Evolutionary conservation across 1,284 basidiomycete genomes (phyloP), one percentile per base, ranked within the genome.

Genomic region (Exsudoporus floridanus): DNA sequence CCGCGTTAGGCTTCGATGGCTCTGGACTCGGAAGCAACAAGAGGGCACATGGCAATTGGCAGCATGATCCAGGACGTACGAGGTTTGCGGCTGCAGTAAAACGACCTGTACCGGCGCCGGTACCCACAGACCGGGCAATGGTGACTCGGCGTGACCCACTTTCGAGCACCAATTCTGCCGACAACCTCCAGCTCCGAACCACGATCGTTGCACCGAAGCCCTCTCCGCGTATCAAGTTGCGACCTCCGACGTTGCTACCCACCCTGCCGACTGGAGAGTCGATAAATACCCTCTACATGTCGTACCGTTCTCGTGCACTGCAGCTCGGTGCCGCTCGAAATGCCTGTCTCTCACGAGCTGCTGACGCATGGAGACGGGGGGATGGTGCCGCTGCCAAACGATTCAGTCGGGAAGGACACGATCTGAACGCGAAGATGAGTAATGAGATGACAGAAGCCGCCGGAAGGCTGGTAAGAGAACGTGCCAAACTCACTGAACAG

Each of bases 331-430:
- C 94, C 7, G 92, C 93, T 35, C 79, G 96, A 31, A 98, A 98
- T 65, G 92, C 93, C 12, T 96, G 92, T 66, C 79, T 99, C n/a
- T 92, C 91, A 3, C 85, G 93, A 40, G 96, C 96, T 5, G 94
- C 96, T 1, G 94, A 98, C 65, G 94, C 95, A 3, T 98, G 92
- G 89, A 79, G 92, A 41, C 81, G 91, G 12, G 94, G 95, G 5
- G 95, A 99, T 60, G 95, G 95, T 4, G 93, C 93, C 0, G 90
- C 91, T 0, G 96, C 96, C 21, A 96, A 97, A 70, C 79, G 93
- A 43, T 98, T 95, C 74, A 92, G 88, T 60, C 77, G 90, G 36
- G 95, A 98, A 67, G 96, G 94, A 5, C 92, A 96, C 62, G 91
- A 94, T 40, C 74, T 98, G 54, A 98, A 98, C 66, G 83, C 83